phyloP scores from a whole-genome alignment of 2,329 filamentous ascomycete genomes.

The Aspergillus brasiliensis region DNA sequence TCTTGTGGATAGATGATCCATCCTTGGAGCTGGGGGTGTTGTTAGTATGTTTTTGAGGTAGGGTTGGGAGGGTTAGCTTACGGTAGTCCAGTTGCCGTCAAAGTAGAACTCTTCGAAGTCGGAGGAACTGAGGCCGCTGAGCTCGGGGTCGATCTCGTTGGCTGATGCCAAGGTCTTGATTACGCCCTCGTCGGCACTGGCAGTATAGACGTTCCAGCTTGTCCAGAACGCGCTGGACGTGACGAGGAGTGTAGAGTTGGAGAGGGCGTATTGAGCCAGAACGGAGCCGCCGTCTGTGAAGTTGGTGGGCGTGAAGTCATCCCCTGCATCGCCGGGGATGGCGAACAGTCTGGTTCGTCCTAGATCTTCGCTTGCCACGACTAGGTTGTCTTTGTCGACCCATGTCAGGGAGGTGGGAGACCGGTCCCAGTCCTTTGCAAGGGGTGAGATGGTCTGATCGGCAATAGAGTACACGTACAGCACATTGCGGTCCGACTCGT shows the following conservation, averaged over 20 bases:
- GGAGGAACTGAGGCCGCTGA: conserved; percentile 37
- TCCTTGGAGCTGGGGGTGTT: conserved; percentile 35
- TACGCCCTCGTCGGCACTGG: conserved; percentile 29
- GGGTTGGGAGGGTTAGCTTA: conserved; percentile 16
- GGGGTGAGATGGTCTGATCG: conserved; percentile 38
- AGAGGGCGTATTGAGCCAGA: conserved; percentile 32
- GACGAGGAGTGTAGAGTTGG: conserved; percentile 35
- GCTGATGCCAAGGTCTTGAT: conserved; percentile 37
- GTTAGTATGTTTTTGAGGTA: conserved; percentile 8
- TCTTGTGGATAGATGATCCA: conserved; percentile 49
- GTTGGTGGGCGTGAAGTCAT: conserved; percentile 37
- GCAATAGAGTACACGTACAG: conserved; percentile 46
- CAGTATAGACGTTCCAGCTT: conserved; percentile 38
- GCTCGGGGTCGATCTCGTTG: conserved; percentile 43
- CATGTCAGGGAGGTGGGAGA: conserved; percentile 56
- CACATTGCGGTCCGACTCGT: conserved; percentile 73
- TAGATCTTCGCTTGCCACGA: conserved; percentile 72
- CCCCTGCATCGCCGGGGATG: conserved; percentile 35
- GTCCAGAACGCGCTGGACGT: conserved; percentile 40
- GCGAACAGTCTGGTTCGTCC: conserved; percentile 54
- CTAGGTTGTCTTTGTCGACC: conserved; percentile 62
- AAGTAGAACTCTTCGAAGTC: conserved; percentile 43
- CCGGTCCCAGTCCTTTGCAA: conserved; percentile 53
- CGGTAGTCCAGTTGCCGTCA: conserved; percentile 39
- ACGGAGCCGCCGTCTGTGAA: conserved; percentile 40